phyloP scores from a whole-genome alignment of 2,329 filamentous ascomycete species.

The Nectriaceae sp. region DNA sequence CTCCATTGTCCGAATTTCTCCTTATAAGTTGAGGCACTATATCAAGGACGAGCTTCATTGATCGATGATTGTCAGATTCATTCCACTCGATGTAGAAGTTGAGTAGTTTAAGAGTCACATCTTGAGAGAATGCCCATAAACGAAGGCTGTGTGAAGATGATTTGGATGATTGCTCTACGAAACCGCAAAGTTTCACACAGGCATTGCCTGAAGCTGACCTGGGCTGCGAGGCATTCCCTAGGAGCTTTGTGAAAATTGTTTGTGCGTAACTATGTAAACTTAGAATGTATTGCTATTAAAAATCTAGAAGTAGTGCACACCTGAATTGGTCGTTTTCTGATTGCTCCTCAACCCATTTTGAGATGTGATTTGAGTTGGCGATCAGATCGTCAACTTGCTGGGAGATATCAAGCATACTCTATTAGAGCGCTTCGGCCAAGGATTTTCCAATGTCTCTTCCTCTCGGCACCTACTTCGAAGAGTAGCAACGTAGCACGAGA shows the following conservation, averaged over 20 bases:
- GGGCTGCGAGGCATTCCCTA: slow-evolving; percentile 53
- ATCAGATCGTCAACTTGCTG: slow-evolving; percentile 34
- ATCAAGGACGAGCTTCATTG: slow-evolving; percentile 64
- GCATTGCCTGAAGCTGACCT: slow-evolving; percentile 58
- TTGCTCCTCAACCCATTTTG: slow-evolving; percentile 47
- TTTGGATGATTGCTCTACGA: slow-evolving; percentile 60
- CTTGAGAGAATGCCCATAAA: slow-evolving; percentile 53
- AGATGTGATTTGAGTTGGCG: slow-evolving; percentile 38
- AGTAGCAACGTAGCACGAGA: neutral
- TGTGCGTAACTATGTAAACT: slow-evolving; percentile 33
- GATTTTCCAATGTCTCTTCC: too few species aligned
- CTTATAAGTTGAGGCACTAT: slow-evolving; percentile 53
- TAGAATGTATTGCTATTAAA: slow-evolving; percentile 23
- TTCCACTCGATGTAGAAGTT: slow-evolving; percentile 68
- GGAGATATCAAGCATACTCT: slow-evolving; percentile 26
- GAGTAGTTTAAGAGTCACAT: slow-evolving; percentile 53
- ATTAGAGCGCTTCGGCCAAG: too few species aligned
- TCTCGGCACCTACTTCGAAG: slow-evolving; percentile 2
- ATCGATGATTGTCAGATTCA: slow-evolving; percentile 64
- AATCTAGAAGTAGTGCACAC: slow-evolving; percentile 33
- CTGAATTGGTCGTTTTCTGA: slow-evolving; percentile 33
- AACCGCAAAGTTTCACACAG: slow-evolving; percentile 60
- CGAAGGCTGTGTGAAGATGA: slow-evolving; percentile 45
- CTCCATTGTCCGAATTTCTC: slow-evolving; percentile 48
- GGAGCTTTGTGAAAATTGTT: slow-evolving; percentile 48